Percentiles rank a stretch among this genome's conserved stretches.
Conservation (phyloP, 352 stramenopile species). For the Globisporangium rhizosaccharum region DNA sequence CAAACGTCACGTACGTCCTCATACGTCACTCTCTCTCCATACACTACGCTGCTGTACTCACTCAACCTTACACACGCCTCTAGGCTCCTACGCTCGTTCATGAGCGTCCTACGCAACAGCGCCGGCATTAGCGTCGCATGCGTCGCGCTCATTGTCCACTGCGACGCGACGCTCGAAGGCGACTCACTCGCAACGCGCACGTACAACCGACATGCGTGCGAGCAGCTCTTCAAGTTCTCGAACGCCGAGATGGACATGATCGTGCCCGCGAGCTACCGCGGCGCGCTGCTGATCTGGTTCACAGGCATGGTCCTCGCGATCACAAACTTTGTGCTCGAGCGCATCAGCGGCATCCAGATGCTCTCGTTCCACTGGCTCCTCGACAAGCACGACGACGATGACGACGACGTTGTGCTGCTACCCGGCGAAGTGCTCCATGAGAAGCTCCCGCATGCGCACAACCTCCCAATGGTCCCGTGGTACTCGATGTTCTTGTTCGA, state of each 20-base stretch:
- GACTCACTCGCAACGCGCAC: conserved; percentile 15
- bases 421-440: conserved; percentile 43
- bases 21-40: conserved; percentile 27
- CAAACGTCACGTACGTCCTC: conserved; percentile 67
- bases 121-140: conserved; percentile 77
- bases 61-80: background rate
- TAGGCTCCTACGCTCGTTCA: conserved; percentile 69
- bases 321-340: conserved; percentile 82
- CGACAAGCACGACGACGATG: conserved; percentile 34
- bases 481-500: conserved; percentile 93
- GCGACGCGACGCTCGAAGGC: conserved; percentile 53
- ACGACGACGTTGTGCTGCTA: conserved; percentile 32
- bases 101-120: conserved; percentile 79
- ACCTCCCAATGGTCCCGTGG: conserved; percentile 91
- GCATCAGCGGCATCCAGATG: conserved; percentile 72
- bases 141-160: conserved; percentile 79
- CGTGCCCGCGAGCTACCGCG: conserved; percentile 73
- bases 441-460: conserved; percentile 61
- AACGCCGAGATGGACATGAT: conserved; percentile 44
- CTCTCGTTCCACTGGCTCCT: conserved; percentile 77
- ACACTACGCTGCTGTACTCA: background rate
- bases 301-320: conserved; percentile 74
- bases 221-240: conserved; percentile 70
- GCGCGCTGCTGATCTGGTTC: conserved; percentile 80
- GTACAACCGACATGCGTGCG: conserved; percentile 78